Percentiles rank a stretch among this genome's conserved stretches.
phyloP scores from a whole-genome alignment of 2,329 filamentous ascomycete species.

The Ceratocystis smalleyi region DNA sequence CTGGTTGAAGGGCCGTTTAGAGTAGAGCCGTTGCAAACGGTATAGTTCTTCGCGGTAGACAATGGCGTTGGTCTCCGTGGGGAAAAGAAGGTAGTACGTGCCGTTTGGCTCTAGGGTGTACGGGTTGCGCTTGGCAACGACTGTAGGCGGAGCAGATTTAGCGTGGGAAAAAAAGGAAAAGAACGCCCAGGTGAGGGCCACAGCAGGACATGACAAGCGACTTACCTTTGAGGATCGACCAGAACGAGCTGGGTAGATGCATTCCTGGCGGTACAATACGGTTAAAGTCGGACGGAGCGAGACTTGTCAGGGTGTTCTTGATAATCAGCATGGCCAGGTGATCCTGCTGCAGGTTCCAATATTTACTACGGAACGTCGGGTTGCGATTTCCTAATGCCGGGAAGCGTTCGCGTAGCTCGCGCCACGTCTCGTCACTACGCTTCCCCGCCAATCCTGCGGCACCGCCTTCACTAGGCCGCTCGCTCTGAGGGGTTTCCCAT shows the following conservation, averaged over 20 bases:
- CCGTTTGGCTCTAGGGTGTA: slow-evolving; percentile 46
- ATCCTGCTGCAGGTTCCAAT: slow-evolving; percentile 12
- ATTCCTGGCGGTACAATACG: slow-evolving; percentile 46
- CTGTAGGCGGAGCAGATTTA: slow-evolving; percentile 21
- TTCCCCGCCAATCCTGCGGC: neutral
- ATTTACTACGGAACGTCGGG: slow-evolving; percentile 9
- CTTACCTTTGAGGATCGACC: slow-evolving; percentile 42
- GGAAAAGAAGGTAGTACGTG: slow-evolving; percentile 56
- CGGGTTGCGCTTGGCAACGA: slow-evolving; percentile 49
- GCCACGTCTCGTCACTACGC: slow-evolving; percentile 7
- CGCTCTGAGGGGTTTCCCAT: neutral
- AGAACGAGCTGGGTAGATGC: slow-evolving; percentile 53
- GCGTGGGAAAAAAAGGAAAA: neutral
- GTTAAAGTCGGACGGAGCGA: slow-evolving; percentile 55
- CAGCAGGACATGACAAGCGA: neutral
- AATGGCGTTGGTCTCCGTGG: slow-evolving; percentile 39
- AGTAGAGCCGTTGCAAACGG: slow-evolving; percentile 24
- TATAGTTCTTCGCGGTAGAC: slow-evolving; percentile 37
- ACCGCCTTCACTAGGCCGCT: neutral
- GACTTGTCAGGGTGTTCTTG: slow-evolving; percentile 39
- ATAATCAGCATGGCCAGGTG: slow-evolving; percentile 37
- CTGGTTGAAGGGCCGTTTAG: slow-evolving; percentile 29
- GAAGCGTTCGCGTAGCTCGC: slow-evolving; percentile 2
- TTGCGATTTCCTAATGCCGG: neutral
- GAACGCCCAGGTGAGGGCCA: neutral